Evolutionary conservation across 768 basidiomycete species (phyloP).

Genomic region (Suillus paluster): DNA sequence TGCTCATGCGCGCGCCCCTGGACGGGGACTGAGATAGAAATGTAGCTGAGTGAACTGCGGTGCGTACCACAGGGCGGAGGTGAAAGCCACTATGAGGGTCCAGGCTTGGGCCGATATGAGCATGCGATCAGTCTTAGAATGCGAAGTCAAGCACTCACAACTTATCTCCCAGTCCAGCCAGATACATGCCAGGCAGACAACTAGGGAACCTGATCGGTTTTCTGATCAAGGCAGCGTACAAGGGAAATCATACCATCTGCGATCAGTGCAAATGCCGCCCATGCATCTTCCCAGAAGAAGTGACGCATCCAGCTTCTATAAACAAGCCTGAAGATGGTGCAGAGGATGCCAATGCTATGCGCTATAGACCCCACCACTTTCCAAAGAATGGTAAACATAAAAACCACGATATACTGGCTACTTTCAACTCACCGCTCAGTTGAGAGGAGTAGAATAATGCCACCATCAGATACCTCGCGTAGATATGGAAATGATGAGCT

Average conservation of each 20-base stretch:
- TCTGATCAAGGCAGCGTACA: background rate
- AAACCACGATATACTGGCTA: background rate
- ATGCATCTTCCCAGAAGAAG: conserved; percentile 38
- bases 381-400: background rate
- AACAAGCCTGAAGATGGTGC: conserved; percentile 27
- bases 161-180: conserved; percentile 8
- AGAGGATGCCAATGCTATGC: conserved; percentile 26
- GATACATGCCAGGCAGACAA: conserved; percentile 14
- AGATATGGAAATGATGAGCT: background rate
- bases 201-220: background rate
- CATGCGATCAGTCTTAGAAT: conserved; percentile 1
- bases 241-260: conserved; percentile 13
- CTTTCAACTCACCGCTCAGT: background rate
- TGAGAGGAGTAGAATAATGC: background rate
- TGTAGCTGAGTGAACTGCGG: background rate
- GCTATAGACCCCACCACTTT: conserved; percentile 20
- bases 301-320: conserved; percentile 23
- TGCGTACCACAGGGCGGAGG: conserved; percentile 26
- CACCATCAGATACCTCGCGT: background rate
- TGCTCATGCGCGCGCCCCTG: conserved; percentile 30
- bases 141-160: conserved; percentile 12
- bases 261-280: conserved; percentile 25
- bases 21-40: background rate
- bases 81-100: conserved; percentile 17
- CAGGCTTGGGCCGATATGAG: conserved; percentile 9